These are phyloP conservation scores for Fusarium verrucosum DNA, from an alignment of 2,329 filamentous ascomycete species.

Conservation along the genomic window DNA sequence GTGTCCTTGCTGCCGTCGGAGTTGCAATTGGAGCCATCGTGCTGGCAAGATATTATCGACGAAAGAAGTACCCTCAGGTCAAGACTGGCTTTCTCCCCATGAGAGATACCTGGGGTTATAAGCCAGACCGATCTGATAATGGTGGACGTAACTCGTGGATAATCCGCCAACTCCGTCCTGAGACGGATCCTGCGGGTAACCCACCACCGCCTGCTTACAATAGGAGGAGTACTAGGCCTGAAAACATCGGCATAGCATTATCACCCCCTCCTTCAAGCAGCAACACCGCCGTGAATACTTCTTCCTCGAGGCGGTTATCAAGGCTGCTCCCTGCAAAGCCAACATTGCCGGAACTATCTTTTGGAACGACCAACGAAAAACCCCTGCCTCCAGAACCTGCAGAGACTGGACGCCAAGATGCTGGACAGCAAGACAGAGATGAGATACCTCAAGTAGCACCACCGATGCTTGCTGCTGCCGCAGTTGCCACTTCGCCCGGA, in stretches of 20 bases:
- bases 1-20: constrained; percentile 59
- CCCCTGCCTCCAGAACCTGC: constrained; percentile 26
- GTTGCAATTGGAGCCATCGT: constrained; percentile 61
- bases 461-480: constrained; percentile 12
- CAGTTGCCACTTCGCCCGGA: constrained; percentile 22
- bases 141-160: constrained; percentile 43
- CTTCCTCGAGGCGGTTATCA: constrained; percentile 50
- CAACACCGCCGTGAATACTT: constrained; percentile 35
- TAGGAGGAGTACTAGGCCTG: constrained; percentile 47
- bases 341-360: constrained; percentile 48
- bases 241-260: constrained; percentile 58
- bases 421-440: constrained; percentile 3
- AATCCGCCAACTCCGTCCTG: constrained; percentile 35
- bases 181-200: constrained; percentile 31
- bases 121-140: constrained; percentile 42
- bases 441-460: constrained; percentile 24
- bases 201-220: constrained; percentile 41
- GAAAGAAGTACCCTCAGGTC: constrained; percentile 50
- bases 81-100: constrained; percentile 52
- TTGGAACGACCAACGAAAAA: constrained; percentile 27
- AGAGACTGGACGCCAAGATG: constrained; percentile 17
- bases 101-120: constrained; percentile 52
- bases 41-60: constrained; percentile 54
- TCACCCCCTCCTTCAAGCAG: constrained; percentile 45
- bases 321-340: constrained; percentile 59